phyloP scores from a whole-genome alignment of 2,329 filamentous ascomycete species.

The Fusarium neocosmosporiellum region DNA sequence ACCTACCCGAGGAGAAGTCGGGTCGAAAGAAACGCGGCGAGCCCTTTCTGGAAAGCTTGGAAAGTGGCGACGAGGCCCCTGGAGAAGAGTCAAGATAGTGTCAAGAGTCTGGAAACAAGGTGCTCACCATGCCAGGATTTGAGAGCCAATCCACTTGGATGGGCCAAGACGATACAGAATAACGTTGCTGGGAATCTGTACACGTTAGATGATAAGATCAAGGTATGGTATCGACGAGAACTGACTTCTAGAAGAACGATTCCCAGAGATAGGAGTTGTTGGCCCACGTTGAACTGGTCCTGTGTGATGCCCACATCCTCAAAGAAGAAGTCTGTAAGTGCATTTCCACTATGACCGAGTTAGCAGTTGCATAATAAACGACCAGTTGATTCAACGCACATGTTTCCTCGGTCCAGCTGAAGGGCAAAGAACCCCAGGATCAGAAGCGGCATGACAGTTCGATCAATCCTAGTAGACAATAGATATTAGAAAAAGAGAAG shows the following conservation, averaged over 20 bases:
- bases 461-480: conserved; percentile 52
- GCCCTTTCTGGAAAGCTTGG: conserved; percentile 50
- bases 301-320: conserved; percentile 59
- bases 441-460: conserved; percentile 58
- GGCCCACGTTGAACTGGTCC: conserved; percentile 61
- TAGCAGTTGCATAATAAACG: background rate
- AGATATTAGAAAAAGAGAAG: background rate
- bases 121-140: conserved; percentile 48
- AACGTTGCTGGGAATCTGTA: conserved; percentile 56
- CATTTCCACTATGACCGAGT: conserved; percentile 47
- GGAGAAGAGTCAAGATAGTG: background rate
- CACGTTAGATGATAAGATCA: background rate
- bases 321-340: conserved; percentile 58
- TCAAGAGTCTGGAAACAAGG: background rate
- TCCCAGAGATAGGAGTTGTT: conserved; percentile 58
- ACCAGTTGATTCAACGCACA: conserved; percentile 38
- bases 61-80: conserved; percentile 51
- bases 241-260: conserved; percentile 55
- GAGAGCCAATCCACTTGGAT: conserved; percentile 55
- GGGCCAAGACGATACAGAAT: conserved; percentile 59
- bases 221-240: too few relatives aligned
- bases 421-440: conserved; percentile 60
- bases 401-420: conserved; percentile 51
- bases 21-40: conserved; percentile 49
- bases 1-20: conserved; percentile 48